Evolutionary conservation across 176 grass and related monocot genomes (phyloP).

Genomic region (Aegilops tauschii): DNA sequence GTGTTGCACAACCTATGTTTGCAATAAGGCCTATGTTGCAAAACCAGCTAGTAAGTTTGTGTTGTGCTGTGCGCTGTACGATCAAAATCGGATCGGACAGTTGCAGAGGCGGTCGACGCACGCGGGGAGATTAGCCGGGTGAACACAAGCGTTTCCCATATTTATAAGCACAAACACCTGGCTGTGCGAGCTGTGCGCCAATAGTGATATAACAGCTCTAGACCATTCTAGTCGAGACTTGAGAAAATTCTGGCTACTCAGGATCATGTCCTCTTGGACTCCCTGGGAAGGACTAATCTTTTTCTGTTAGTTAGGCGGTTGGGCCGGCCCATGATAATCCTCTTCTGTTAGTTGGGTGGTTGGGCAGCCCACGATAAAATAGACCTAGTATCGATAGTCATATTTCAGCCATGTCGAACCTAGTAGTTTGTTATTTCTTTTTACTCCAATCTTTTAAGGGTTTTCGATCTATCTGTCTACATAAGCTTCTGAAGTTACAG

Average conservation of each 20-base stretch:
- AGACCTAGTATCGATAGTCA: not conserved
- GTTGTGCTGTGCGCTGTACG: too few species aligned
- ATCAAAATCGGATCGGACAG: too few species aligned
- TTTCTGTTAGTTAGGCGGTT: not conserved
- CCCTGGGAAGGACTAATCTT: not conserved
- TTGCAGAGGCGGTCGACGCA: too few species aligned
- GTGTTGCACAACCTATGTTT: too few species aligned
- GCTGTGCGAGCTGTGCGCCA: not conserved
- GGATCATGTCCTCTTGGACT: not conserved
- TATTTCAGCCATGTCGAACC: not conserved
- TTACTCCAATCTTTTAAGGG: not conserved
- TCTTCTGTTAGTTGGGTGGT: not conserved
- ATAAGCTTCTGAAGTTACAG: not conserved
- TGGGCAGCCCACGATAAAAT: not conserved
- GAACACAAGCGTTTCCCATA: too few species aligned
- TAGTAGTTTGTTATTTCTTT: not conserved
- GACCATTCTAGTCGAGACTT: not conserved
- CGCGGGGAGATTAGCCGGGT: too few species aligned
- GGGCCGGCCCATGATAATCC: not conserved
- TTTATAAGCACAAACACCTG: not conserved
- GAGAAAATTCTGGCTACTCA: not conserved
- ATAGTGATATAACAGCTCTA: not conserved
- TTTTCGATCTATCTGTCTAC: not conserved
- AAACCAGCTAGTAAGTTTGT: too few species aligned
- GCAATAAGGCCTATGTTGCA: too few species aligned